Percentiles rank a stretch among this genome's conserved stretches.
phyloP scores from a whole-genome alignment of 2,329 filamentous ascomycete genomes.

The Aspergillus vadensis region DNA sequence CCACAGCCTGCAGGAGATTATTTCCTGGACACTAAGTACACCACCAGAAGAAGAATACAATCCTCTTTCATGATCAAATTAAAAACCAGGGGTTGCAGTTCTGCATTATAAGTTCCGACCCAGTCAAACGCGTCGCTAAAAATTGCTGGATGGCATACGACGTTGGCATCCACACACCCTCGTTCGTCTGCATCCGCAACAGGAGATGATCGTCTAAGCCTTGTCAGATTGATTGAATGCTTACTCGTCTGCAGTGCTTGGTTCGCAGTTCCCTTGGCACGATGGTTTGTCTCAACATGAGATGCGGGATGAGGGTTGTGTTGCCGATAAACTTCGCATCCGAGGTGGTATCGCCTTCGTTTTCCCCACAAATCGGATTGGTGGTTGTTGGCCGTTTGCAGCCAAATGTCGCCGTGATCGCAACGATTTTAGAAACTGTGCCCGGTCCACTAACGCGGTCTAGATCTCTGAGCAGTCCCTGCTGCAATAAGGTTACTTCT shows the following conservation, averaged over 20 bases:
- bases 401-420: slow-evolving; percentile 4
- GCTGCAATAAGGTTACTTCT: background rate
- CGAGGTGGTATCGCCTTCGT: background rate
- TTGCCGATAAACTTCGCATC: background rate
- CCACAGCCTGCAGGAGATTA: too few relatives aligned
- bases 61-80: background rate
- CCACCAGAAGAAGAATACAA: background rate
- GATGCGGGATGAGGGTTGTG: background rate
- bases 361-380: background rate
- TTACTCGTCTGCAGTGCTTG: background rate
- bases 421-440: slow-evolving; percentile 6
- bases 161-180: slow-evolving; percentile 2
- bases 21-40: too few relatives aligned
- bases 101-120: background rate
- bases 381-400: slow-evolving; percentile 13
- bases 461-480: background rate
- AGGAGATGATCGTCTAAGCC: slow-evolving; percentile 12
- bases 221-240: background rate
- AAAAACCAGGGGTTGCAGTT: background rate
- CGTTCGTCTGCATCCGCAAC: slow-evolving; percentile 12
- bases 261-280: background rate
- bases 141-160: slow-evolving; percentile 4
- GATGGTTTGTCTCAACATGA: background rate
- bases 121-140: background rate
- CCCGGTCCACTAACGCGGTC: slow-evolving; percentile 9